phyloP scores from a whole-genome alignment of 495 filamentous ascomycete species.

The Symbiotaphrina buchneri region DNA sequence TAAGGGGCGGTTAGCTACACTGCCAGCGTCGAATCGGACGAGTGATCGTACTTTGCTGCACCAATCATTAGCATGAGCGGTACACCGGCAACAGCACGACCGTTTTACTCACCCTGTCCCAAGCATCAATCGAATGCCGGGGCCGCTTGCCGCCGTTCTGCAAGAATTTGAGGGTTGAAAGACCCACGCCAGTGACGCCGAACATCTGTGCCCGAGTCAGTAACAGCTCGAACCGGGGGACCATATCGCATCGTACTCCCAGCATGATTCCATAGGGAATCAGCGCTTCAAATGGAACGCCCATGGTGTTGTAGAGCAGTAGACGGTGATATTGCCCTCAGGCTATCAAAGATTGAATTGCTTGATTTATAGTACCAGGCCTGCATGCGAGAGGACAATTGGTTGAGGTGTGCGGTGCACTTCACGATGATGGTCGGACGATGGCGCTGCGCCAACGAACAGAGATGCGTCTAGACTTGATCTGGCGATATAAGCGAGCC shows the following conservation, averaged over 20 bases:
- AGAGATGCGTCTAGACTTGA: too few relatives aligned
- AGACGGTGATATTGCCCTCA: conserved; percentile 4
- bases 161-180: conserved; percentile 50
- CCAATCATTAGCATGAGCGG: conserved; percentile 21
- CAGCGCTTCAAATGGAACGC: conserved; percentile 86
- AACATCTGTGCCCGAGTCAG: conserved; percentile 51
- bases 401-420: too few relatives aligned
- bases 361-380: conserved; percentile 1
- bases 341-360: conserved; percentile 1
- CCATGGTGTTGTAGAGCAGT: conserved; percentile 34
- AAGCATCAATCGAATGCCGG: conserved; percentile 68
- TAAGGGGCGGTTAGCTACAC: conserved; percentile 6
- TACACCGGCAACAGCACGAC: conserved; percentile 8
- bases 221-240: conserved; percentile 5
- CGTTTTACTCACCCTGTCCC: conserved; percentile 60
- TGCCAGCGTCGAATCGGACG: conserved; percentile 2
- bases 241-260: conserved; percentile 40
- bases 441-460: too few relatives aligned
- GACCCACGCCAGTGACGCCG: conserved; percentile 51
- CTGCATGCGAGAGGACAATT: conserved; percentile 1
- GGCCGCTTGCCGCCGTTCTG: conserved; percentile 75
- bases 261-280: conserved; percentile 86
- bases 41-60: conserved; percentile 49
- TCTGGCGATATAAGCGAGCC: too few relatives aligned
- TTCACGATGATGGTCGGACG: too few relatives aligned